Evolutionary conservation across 768 basidiomycete species (phyloP).

Genomic region (Pulveroboletus sp.): DNA sequence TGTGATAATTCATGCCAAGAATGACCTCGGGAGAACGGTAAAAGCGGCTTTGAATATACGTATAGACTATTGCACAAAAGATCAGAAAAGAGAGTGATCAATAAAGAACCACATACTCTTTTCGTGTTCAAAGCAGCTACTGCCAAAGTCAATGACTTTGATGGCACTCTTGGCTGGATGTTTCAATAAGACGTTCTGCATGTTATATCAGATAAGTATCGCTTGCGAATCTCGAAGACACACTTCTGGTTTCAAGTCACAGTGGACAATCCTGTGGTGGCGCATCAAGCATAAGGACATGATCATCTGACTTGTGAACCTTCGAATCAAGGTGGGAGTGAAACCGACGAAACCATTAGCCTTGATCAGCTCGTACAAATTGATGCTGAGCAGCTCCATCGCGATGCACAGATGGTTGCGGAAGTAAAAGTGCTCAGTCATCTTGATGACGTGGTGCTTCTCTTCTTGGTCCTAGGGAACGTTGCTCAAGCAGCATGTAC

Average conservation of each 20-base stretch:
- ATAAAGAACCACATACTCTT: conserved; percentile 69
- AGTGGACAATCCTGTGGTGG: conserved; percentile 97
- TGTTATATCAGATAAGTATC: conserved; percentile 2
- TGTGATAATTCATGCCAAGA: conserved; percentile 97
- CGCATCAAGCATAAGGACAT: conserved; percentile 90
- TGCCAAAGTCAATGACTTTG: conserved; percentile 99
- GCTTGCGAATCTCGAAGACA: conserved; percentile 19
- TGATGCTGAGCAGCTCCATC: conserved; percentile 97
- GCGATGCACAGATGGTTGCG: conserved; percentile 97
- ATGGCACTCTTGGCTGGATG: conserved; percentile 96
- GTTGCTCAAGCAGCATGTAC: neutral
- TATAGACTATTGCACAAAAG: conserved; percentile 76
- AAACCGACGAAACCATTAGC: conserved; percentile 99
- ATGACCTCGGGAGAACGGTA: conserved; percentile 99
- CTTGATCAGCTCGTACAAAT: conserved; percentile 98
- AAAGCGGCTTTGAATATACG: conserved; percentile 99
- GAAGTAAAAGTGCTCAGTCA: conserved; percentile 99
- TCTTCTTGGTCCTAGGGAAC: conserved; percentile 87
- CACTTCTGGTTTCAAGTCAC: conserved; percentile 98
- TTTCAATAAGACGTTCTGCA: conserved; percentile 87
- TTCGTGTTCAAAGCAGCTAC: conserved; percentile 97
- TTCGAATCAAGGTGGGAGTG: conserved; percentile 89
- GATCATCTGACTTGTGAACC: conserved; percentile 96
- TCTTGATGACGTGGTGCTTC: conserved; percentile 95
- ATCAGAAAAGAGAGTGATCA: conserved; percentile 4